Base-by-base conservation (phyloP, 2,329 filamentous ascomycete genomes). In the Reticulascus tulasneorum region DNA sequence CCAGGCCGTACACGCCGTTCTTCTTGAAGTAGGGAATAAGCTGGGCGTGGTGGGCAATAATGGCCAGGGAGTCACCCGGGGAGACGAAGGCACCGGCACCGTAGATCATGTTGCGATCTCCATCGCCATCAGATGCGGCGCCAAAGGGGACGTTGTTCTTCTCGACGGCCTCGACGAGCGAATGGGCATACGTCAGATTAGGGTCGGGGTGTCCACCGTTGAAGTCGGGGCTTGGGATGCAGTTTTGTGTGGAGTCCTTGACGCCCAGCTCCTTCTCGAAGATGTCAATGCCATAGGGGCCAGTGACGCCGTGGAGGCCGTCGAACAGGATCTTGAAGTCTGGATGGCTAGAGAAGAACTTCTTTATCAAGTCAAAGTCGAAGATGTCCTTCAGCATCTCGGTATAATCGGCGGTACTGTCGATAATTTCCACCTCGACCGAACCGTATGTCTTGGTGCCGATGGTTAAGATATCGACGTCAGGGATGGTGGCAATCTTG, bases 91-190 rank as follows among this genome's bases (percentile, higher is more conserved):
- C 82, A 56, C 94, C 91, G 49, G 91, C 90, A 46, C 93, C 93
- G 67, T 98, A 98, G 59, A 98, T 98, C 93, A 98, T 98, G 80
- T 98, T 98, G 53, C 93, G 86, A 73, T 98, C 93, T 55, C 93
- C 93, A 54, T 98, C 93, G 51, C 93, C 93, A 52, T 98, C 93
- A 47, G 87, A 94, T 30, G 93, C 93, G 40, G 93, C 93, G 56
- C 93, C 93, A 54, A 98, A 98, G 58, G 94, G 93, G 47, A 98
- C 89, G 41, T 81, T 78, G 54, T 87, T 82, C 71, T 86, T 86
- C 65, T 98, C 89, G 26, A 98, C 93, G 44, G 82, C 86, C 56
- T 95, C 88, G 42, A 98, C 93, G 26, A 98, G 77, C 35, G 88
- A 91, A 67, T 94, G 87, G 20, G 93, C 93, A 55, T 98, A 98